Evolutionary conservation across 1,284 basidiomycete species (phyloP).

Genomic region (Puccinia novopanici): DNA sequence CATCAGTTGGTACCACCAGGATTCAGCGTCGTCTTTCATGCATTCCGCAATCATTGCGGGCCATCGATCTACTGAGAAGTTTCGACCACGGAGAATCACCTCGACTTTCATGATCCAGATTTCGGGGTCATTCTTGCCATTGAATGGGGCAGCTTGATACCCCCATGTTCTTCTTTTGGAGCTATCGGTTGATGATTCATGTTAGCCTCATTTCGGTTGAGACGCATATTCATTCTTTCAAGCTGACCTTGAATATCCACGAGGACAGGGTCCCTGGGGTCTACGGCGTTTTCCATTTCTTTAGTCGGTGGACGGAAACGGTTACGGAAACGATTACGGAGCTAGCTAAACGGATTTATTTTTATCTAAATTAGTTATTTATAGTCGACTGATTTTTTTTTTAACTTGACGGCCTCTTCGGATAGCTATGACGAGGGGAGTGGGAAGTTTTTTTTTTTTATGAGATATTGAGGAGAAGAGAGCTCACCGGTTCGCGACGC

Average conservation of each 20-base stretch:
- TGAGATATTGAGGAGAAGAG: neutral
- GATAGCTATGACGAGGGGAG: neutral
- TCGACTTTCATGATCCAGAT: neutral
- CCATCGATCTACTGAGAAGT: neutral
- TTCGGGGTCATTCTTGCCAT: slow-evolving; percentile 15
- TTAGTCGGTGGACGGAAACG: neutral
- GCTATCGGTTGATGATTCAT: neutral
- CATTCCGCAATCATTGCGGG: neutral
- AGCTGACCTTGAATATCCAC: neutral
- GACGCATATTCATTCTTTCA: neutral
- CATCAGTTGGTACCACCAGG: slow-evolving; percentile 8
- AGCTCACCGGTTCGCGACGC: neutral
- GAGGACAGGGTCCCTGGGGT: neutral
- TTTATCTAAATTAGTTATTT: neutral
- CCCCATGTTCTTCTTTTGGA: neutral
- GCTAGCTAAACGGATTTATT: no score
- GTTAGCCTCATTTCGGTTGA: neutral
- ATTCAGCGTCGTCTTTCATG: slow-evolving; percentile 22
- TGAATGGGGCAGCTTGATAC: neutral
- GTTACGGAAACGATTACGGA: no score
- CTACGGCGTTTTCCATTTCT: neutral
- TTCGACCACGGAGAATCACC: neutral
- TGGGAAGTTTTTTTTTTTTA: no score
- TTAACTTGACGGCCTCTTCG: neutral
- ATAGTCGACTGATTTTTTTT: neutral